Evolutionary conservation across 23 red algal species (phyloP), one percentile per base, ranked within the genome.

Genomic region (Pyropia haitanensis): DNA sequence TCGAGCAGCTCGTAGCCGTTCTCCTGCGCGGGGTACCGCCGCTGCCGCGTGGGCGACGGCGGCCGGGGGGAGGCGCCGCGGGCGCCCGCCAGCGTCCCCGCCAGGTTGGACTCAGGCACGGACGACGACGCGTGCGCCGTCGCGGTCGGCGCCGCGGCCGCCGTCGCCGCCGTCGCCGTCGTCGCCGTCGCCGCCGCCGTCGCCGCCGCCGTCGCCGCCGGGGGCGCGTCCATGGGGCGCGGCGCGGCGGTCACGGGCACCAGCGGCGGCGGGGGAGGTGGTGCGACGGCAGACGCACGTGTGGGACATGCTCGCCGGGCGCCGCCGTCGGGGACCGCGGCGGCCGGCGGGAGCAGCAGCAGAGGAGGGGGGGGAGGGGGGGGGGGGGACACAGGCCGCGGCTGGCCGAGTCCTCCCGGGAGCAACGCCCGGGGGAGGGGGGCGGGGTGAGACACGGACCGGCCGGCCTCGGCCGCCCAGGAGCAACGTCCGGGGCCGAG

Each of bases 1-100:
- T 95, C 90, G 53, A 71, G 71, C 16, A 95, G 90, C 63, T 95
- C 81, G 52, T 95, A 95, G 46, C 73, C 23, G 18, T 51, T 18
- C 63, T 44, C 72, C 2, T 28, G 34, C 5, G 50, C 31, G n/a
- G 72, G 72, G 18, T 77, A 77, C 27, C 39, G 39, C 8, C 39
- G 39, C 8, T 67, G 21, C 3, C 53, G 23, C 27, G 49, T 9
- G 33, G 49, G 46, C 81, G 20, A 54, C 39, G 71, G 81, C 81
- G 19, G 54, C 27, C 33, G 81, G 44, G n/a, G 81, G 81, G 19
- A 87, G 71, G 21, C 75, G 61, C 22, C 74, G 76, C 22, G 39
- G 6, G n/a, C 18, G 64, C 23, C 21, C 23, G 50, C 27, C 64
- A 15, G 64, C 50, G 27, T 24, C 5, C 64, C 50, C 53, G 24